These are phyloP conservation scores for Bidens hawaiensis DNA, from an alignment of 140 eudicot species.

Conservation along the genomic window DNA sequence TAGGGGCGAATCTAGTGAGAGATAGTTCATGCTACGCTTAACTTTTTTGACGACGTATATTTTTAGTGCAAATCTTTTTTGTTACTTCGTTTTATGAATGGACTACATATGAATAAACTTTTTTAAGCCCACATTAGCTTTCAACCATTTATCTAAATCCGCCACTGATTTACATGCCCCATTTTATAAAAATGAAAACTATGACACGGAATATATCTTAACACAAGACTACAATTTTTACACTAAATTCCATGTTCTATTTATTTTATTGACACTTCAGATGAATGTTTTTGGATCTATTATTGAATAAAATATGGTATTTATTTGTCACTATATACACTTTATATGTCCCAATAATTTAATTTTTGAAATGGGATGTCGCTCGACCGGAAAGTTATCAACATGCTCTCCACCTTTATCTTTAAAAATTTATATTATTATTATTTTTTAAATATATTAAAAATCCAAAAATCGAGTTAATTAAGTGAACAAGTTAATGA, in stretches of 20 bases:
- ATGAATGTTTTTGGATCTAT: slow-evolving; percentile 18
- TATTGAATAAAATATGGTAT: background rate
- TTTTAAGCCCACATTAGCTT: too few species aligned
- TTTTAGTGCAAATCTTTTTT: too few species aligned
- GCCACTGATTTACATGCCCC: too few species aligned
- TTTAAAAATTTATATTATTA: slow-evolving; percentile 4
- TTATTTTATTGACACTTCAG: slow-evolving; percentile 12
- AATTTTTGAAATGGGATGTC: slow-evolving; percentile 36
- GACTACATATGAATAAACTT: too few species aligned
- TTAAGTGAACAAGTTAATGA: background rate
- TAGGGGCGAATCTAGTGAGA: too few species aligned
- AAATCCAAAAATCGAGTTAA: background rate
- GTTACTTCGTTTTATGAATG: too few species aligned
- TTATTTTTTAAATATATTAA: background rate
- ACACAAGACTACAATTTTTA: background rate
- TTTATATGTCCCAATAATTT: slow-evolving; percentile 29
- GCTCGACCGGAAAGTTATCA: slow-evolving; percentile 35
- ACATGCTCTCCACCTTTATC: slow-evolving; percentile 43
- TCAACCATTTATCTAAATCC: background rate
- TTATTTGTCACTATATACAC: slow-evolving; percentile 33
- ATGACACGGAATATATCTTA: background rate
- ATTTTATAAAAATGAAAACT: background rate
- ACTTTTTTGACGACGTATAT: too few species aligned
- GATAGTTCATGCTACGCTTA: too few species aligned
- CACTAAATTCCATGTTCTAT: slow-evolving; percentile 26